These are phyloP conservation scores for Linum lewisii DNA, from an alignment of 345 rosid genomes.

Conservation along the genomic window DNA sequence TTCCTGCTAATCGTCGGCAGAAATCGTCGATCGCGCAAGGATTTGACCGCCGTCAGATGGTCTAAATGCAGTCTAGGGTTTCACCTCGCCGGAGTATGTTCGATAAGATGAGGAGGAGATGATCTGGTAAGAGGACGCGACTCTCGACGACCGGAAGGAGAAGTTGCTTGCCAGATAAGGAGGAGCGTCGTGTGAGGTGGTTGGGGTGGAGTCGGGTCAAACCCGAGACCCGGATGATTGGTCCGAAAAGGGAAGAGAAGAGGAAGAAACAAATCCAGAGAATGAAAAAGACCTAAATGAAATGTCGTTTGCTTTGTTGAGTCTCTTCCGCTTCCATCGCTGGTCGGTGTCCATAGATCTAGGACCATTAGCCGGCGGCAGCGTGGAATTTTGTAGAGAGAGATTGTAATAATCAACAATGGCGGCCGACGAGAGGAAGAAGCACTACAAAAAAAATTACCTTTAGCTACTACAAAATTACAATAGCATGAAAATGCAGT, in stretches of 20 bases:
- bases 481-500: no score
- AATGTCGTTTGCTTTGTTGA: constrained; percentile 31
- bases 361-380: background rate
- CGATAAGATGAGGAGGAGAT: constrained; percentile 48
- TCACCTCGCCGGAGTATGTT: constrained; percentile 18
- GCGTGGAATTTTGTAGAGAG: background rate
- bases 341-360: constrained; percentile 55
- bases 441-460: no score
- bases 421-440: background rate
- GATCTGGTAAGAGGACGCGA: constrained; percentile 71
- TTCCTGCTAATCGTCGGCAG: constrained; percentile 48
- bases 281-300: constrained; percentile 45
- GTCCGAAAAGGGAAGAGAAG: constrained; percentile 35
- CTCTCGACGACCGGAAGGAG: constrained; percentile 38
- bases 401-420: background rate
- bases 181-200: constrained; percentile 28
- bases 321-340: constrained; percentile 72
- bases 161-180: constrained; percentile 8
- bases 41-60: constrained; percentile 11
- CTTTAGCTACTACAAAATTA: no score
- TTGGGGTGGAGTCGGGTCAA: constrained; percentile 36
- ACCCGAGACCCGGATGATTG: constrained; percentile 45
- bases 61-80: constrained; percentile 53
- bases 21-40: constrained; percentile 27
- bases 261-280: constrained; percentile 50